phyloP scores from a whole-genome alignment of 345 rosid genomes.

The Mallotus nudiflorus region DNA sequence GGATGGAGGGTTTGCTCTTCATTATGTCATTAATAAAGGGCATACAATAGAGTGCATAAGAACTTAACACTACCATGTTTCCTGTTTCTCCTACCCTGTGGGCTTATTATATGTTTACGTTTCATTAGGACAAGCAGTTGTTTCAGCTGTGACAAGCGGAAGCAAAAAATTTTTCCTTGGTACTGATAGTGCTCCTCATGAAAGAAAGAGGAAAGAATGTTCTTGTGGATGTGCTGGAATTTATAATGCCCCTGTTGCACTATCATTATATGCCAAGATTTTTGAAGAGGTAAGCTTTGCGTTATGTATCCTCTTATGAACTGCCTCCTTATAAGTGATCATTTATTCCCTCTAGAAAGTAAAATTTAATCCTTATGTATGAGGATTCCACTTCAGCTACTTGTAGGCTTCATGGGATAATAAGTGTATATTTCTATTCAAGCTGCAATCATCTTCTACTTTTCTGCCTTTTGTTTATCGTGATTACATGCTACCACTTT shows the following conservation, averaged over 20 bases:
- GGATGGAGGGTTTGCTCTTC: neutral
- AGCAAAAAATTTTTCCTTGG: constrained; percentile 87
- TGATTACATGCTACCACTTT: no score
- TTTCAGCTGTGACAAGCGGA: constrained; percentile 89
- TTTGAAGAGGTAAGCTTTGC: constrained; percentile 63
- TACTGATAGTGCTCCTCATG: constrained; percentile 99
- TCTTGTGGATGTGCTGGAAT: constrained; percentile 95
- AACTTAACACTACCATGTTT: neutral
- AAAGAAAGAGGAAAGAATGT: constrained; percentile 71
- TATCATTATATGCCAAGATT: constrained; percentile 70
- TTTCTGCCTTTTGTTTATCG: no score
- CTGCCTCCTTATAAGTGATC: neutral
- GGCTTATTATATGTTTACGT: constrained; percentile 14
- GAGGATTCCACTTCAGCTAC: neutral
- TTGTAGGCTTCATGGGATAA: no score
- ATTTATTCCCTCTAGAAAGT: neutral
- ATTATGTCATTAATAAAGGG: neutral
- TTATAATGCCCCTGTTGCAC: constrained; percentile 69
- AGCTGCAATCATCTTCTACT: no score
- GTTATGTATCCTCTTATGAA: neutral
- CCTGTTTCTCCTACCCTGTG: neutral
- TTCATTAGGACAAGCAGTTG: constrained; percentile 75
- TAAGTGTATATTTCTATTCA: no score
- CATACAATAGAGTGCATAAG: neutral
- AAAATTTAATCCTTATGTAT: neutral